Base-by-base conservation (phyloP, 2,329 filamentous ascomycete genomes). In the Claviceps sorghi region DNA sequence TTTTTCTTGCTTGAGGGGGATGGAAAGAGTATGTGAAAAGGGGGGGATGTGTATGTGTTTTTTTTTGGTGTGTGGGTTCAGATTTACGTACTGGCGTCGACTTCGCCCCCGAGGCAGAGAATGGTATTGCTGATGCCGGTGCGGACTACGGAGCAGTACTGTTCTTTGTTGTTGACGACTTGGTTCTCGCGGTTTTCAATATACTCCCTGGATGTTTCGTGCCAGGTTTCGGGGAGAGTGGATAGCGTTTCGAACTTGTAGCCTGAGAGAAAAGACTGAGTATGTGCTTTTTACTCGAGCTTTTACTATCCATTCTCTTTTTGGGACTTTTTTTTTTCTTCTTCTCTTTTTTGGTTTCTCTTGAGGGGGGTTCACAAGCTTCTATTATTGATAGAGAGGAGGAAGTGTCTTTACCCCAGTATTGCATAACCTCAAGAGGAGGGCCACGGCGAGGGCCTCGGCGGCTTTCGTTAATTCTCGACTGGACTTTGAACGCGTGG, bases 241-340 rank as follows among this genome's bases (percentile, higher is more conserved):
- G 83, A 82, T 1, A 98, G 69, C 0, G 88, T 86, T 67, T 98
- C 93, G 61, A 98, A 98, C 65, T 98, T 98, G 72, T 98, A 98
- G 38, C 91, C 88, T 91, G 57, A 13, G 4, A 34, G 19, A 2
- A 8, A 13, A 11, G 2, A 3, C 4, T 15, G 19, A 26, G 30
- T 53, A 32, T 52, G 41, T 41, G 6, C 15, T 38, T n/a, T n/a
- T 34, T 34, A 11, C 32, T 9, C 11, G 8, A 11, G n/a, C 3
- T 22, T 8, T 34, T 17, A 11, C 7, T 21, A 13, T 26, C 5
- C 5, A 3, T 5, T 26, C 26, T 5, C 5, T 26, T 26, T 17
- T 29, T n/a, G 13, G 5, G 13, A 10, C 10, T 4, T 5, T 45
- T 45, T 5, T n/a, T 22, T 6, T 17, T 11, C 26, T 41, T 47